Conservation (phyloP, 345 rosid genomes). For the Rhodamnia argentea region DNA sequence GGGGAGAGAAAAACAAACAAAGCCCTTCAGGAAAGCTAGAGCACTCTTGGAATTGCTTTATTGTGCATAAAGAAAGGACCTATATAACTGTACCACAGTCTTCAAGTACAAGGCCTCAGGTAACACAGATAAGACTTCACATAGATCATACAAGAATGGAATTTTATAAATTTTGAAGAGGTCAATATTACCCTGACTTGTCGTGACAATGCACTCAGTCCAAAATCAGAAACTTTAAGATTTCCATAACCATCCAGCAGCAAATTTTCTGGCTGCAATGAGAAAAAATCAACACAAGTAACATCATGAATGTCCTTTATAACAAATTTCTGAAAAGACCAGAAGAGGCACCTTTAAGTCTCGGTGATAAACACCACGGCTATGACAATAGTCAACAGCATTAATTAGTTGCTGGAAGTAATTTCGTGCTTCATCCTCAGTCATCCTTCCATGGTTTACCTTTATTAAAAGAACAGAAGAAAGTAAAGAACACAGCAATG, state of each 20-base stretch:
- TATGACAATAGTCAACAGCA: slow-evolving; percentile 90
- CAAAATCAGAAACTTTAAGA: slow-evolving; percentile 97
- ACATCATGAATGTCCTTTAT: background rate
- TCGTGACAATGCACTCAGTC: slow-evolving; percentile 89
- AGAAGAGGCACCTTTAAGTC: slow-evolving; percentile 62
- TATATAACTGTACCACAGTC: background rate
- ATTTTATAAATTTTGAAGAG: background rate
- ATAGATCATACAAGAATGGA: background rate
- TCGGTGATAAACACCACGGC: slow-evolving; percentile 94
- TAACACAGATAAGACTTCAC: background rate
- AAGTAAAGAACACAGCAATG: background rate
- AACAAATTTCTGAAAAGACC: background rate
- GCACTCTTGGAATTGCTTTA: background rate
- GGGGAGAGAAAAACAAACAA: background rate
- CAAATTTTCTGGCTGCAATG: slow-evolving; percentile 79
- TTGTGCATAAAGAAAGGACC: background rate
- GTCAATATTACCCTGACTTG: slow-evolving; percentile 78
- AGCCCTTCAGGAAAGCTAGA: background rate
- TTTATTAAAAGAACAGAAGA: slow-evolving; percentile 7
- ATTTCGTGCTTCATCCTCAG: slow-evolving; percentile 76
- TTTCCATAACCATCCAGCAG: slow-evolving; percentile 74
- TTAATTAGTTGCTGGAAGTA: slow-evolving; percentile 94
- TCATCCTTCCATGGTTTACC: slow-evolving; percentile 90
- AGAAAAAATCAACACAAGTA: background rate
- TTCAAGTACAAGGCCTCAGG: background rate